phyloP scores from a whole-genome alignment of 495 filamentous ascomycete genomes.

The Sabuloglossum arenarium region DNA sequence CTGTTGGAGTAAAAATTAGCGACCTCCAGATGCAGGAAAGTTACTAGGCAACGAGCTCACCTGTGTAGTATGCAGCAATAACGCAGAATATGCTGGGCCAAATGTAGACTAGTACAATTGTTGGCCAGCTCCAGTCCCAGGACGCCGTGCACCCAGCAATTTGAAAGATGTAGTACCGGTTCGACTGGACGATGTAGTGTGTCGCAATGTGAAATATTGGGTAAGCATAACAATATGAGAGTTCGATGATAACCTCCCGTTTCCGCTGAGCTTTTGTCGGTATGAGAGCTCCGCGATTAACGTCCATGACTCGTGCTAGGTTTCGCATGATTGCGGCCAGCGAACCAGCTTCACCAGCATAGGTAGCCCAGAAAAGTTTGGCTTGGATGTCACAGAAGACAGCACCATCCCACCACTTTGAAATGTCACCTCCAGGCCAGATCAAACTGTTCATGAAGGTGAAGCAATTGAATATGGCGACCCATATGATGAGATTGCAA shows the following conservation, averaged over 20 bases:
- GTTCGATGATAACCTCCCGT: conserved; percentile 32
- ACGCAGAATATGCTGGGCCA: conserved; percentile 47
- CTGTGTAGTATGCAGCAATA: conserved; percentile 42
- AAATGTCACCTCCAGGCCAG: conserved; percentile 55
- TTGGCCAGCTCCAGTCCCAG: conserved; percentile 50
- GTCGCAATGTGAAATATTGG: conserved; percentile 43
- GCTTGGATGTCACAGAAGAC: conserved; percentile 70
- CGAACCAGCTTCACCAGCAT: conserved; percentile 40
- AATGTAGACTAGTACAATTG: conserved; percentile 39
- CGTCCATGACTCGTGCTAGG: conserved; percentile 48
- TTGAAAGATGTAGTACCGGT: conserved; percentile 51
- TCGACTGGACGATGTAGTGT: conserved; percentile 46
- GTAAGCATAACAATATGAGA: conserved; percentile 44
- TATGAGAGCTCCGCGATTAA: conserved; percentile 33
- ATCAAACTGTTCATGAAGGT: conserved; percentile 59
- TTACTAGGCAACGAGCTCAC: conserved; percentile 29
- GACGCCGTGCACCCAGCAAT: conserved; percentile 50
- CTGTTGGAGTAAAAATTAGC: conserved; percentile 19
- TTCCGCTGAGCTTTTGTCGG: conserved; percentile 29
- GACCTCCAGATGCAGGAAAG: not conserved
- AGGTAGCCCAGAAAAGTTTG: conserved; percentile 41
- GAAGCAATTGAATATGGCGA: conserved; percentile 41
- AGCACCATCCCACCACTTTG: conserved; percentile 46
- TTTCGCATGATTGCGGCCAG: conserved; percentile 50
- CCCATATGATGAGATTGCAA: conserved; percentile 39